Base-by-base conservation (phyloP, 2,329 filamentous ascomycete genomes). In the Dactylellina cionopaga region DNA sequence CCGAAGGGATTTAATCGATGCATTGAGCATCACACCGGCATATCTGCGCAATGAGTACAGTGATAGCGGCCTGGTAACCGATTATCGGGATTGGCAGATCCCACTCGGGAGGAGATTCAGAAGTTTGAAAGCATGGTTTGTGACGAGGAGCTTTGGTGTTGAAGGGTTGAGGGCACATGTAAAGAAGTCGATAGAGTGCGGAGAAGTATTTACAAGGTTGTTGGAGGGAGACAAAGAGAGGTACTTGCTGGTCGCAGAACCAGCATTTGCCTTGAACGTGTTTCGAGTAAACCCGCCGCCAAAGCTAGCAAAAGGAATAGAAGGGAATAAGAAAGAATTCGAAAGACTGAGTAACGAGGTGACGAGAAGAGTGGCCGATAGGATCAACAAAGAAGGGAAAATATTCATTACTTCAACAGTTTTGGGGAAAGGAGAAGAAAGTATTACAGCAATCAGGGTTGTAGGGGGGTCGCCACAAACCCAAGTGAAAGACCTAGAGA, bases 51-150 rank as follows among this genome's bases (percentile, higher is more conserved):
- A 97, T 81, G 83, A 87, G 2, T 92, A 89, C 82, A 91, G 90
- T 2, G 92, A 95, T 76, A 87, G 85, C 35, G 92, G 92, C 0
- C 85, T 94, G 1, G 94, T 97, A 0, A 96, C 92, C 22, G 94
- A 98, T 81, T 97, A 96, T 83, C 88, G 94, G 47, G 93, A 98
- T 83, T 98, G 94, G 94, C 92, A 96, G 82, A 96, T 98, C 77
- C 92, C 94, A 0, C 88, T 98, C 0, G 94, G 94, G 6, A 85
- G 94, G 1, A 85, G 94, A 13, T 98, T 98, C 85, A 86, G 94
- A 71, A 88, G 90, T 1, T 82, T 98, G 66, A 98, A 98, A 83
- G 89, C 96, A 74, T 98, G 94, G 94, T 97, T 97, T 79, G 92
- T 98, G 5, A 83, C 97, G 77, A 85, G 94, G 44, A 89, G 86